Base-by-base conservation (phyloP, 495 filamentous ascomycete species). In the Trichoderma orchidacearum region DNA sequence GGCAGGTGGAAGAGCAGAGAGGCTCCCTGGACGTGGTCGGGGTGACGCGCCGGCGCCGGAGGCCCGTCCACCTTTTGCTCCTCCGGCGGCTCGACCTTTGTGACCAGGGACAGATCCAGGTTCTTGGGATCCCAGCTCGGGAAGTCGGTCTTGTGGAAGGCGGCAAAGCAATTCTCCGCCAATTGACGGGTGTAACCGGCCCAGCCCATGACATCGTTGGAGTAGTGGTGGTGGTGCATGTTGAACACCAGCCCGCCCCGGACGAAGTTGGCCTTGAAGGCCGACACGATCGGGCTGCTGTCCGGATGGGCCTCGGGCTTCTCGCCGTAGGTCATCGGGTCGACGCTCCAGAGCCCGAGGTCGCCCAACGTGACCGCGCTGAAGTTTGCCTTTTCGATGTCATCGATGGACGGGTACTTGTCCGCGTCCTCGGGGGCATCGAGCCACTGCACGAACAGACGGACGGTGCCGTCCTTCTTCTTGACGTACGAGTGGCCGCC, bases 151-250 rank as follows among this genome's bases (percentile, higher is more conserved):
- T 64, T 34, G 35, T 69, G 64, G 21, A 64, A 11, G 30, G 71
- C 62, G 15, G 72, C 60, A 28, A 56, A 56, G 59, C 71, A 76
- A 59, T 76, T 72, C 31, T 76, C 73, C 7, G 72, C 72, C 15
- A 75, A 63, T 38, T 76, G 72, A 30, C 69, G 64, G 0, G 63
- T 54, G 23, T 72, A 63, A 11, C 66, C 60, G 11, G 70, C 63
- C 67, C 68, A 72, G 12, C 69, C 71, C 68, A 71, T 72, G 5
- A 73, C 62, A 56, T 76, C 72, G 56, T 72, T 70, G 54, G 67
- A 56, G 57, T 69, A 73, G 56, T 77, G 73, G 56, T 74, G 73
- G 55, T 66, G 61, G 54, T 74, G 70, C 62, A 70, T 71, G 54
- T 66, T 69, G 58, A 76, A 69, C 18, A 74, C 61, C 17, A 75